Evolutionary conservation across 495 filamentous ascomycete genomes (phyloP).

Genomic region (Immersiella caudata): DNA sequence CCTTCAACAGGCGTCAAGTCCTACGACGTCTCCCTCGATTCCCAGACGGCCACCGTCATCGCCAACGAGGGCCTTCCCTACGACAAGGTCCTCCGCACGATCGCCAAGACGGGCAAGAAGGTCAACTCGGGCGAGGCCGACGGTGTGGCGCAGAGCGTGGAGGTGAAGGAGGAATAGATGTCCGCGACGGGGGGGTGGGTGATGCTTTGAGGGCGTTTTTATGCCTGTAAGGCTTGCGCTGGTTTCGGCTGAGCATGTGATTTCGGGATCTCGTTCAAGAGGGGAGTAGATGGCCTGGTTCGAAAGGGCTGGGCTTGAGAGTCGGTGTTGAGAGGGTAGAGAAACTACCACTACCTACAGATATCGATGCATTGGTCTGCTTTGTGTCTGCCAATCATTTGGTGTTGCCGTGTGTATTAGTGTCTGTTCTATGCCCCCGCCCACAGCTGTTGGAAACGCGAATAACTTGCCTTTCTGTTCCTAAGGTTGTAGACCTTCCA

Average conservation of each 20-base stretch:
- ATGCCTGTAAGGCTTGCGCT: background rate
- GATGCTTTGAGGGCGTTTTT: background rate
- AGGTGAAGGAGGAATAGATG: conserved; percentile 38
- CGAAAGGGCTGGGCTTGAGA: background rate
- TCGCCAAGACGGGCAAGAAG: conserved; percentile 94
- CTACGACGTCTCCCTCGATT: conserved; percentile 84
- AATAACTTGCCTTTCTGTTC: background rate
- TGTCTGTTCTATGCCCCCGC: too few relatives aligned
- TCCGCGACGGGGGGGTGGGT: background rate
- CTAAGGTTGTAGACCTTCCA: background rate
- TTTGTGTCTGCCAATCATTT: too few relatives aligned
- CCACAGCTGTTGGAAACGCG: too few relatives aligned
- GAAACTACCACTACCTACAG: too few relatives aligned
- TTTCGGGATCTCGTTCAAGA: background rate
- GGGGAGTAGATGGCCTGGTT: background rate
- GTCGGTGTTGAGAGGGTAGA: background rate
- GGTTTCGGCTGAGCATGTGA: background rate
- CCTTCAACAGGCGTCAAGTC: conserved; percentile 70
- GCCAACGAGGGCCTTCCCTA: conserved; percentile 67
- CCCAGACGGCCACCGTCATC: conserved; percentile 73
- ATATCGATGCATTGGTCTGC: too few relatives aligned
- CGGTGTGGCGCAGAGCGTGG: conserved; percentile 51
- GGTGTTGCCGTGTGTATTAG: too few relatives aligned
- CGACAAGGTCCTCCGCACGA: conserved; percentile 80
- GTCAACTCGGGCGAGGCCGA: conserved; percentile 73